Conservation (phyloP, 805 yeast genomes). For the Saccharomycopsis fodiens region DNA sequence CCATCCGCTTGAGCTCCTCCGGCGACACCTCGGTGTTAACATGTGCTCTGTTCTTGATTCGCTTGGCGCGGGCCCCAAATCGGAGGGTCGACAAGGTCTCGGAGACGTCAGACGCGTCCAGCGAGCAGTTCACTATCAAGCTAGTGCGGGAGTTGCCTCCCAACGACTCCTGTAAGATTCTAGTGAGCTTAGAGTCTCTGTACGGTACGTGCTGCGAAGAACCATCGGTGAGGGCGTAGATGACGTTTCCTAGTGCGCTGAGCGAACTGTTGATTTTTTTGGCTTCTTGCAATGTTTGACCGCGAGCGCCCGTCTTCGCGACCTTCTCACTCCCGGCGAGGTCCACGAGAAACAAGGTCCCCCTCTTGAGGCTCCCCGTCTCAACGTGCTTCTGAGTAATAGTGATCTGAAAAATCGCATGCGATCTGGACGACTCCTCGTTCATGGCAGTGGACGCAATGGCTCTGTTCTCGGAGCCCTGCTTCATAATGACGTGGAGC, state of each 20-base stretch:
- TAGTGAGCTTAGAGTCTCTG: slow-evolving; percentile 70
- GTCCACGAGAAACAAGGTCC: slow-evolving; percentile 32
- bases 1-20: slow-evolving; percentile 32
- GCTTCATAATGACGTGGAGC: slow-evolving; percentile 46
- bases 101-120: slow-evolving; percentile 42
- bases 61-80: slow-evolving; percentile 68
- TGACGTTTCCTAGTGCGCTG: slow-evolving; percentile 73
- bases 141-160: slow-evolving; percentile 81
- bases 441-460: slow-evolving; percentile 64
- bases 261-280: slow-evolving; percentile 76
- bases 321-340: slow-evolving; percentile 56
- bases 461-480: slow-evolving; percentile 50
- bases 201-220: slow-evolving; percentile 62
- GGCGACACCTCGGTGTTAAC: slow-evolving; percentile 52
- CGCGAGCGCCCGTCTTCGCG: slow-evolving; percentile 69
- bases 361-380: slow-evolving; percentile 51
- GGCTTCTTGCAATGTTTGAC: slow-evolving; percentile 72
- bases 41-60: slow-evolving; percentile 56
- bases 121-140: slow-evolving; percentile 67
- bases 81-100: slow-evolving; percentile 69
- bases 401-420: slow-evolving; percentile 66
- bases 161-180: slow-evolving; percentile 69
- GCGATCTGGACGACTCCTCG: slow-evolving; percentile 68
- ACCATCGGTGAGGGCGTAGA: slow-evolving; percentile 68
- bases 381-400: slow-evolving; percentile 51